Base-by-base conservation (phyloP, 495 filamentous ascomycete genomes). In the Margaritispora aquatica region DNA sequence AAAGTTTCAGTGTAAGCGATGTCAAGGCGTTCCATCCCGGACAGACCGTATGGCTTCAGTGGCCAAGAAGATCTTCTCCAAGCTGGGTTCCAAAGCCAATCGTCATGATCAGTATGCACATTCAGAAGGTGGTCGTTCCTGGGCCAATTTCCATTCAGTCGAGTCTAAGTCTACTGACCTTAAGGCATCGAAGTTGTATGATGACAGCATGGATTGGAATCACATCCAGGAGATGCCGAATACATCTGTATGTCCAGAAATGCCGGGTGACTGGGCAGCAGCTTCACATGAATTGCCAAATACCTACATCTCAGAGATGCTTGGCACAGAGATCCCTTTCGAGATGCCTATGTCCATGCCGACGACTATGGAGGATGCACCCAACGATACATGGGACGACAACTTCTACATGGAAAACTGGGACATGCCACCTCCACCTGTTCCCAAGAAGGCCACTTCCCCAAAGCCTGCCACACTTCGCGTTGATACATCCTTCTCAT, bases 31-130 rank as follows among this genome's bases (percentile, higher is more conserved):
- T 2, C 59, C 65, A 36, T 60, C 59, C 2, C 31, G 44, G 29
- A 57, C 62, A 19, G 65, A 67, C 36, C 59, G 65, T 9, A 41
- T 67, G 24, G 55, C 62, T 13, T 65, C 62, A 2, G 62, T 62
- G 10, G 65, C 65, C 7, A 67, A 65, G 53, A 64, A 57, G 27
- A 65, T 67, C 20, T 67, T 67, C 34, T 63, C 62, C 2, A 60
- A 55, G 24, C 54, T 67, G 7, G 65, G 65, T 34, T 23, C 60
- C n/a, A 61, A 57, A 48, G 21, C 47, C 21, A 38, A 62, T 55
- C 46, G 54, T 7, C 34, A 50, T 3, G 55, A 62, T 9, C 51
- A 36, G 19, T 48, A 36, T 7, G 29, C 24, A 47, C 29, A 47
- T 26, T 22, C 26, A 20, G 20, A 55, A 48, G 2, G n/a, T 15